Evolutionary conservation across 2,329 filamentous ascomycete species (phyloP), one percentile per base, ranked within the genome.

Genomic region (Botrytis fragariae): DNA sequence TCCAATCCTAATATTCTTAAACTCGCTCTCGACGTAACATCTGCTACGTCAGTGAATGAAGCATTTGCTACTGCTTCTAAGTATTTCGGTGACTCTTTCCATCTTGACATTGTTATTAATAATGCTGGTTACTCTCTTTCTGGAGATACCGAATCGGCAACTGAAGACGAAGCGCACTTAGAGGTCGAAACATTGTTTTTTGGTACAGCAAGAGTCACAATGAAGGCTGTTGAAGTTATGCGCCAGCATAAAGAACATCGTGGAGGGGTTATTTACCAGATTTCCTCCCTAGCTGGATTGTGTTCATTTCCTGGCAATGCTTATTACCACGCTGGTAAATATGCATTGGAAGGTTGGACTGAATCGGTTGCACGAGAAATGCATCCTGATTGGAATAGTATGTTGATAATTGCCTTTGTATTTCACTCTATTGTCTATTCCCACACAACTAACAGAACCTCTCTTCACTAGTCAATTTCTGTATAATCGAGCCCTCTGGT

Each of bases 81-180:
- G 16, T 73, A 78, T 0, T 74, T 81, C 1, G 80, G 83, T 1
- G 84, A 84, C 45, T 89, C 88, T 78, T 84, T 84, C 35, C 84
- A 86, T n/a, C 80, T 91, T 64, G 88, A 91, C 77, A 84, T 90
- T 3, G 85, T 90, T 3, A 84, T 89, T 74, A 90, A 90, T 80
- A 90, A 90, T 69, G 88, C 88, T 3, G 89, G 88, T 1, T 90
- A 89, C 73, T 85, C 86, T 18, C 81, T 88, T 4, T 79, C 81
- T 10, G 86, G 86, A 16, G 85, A 87, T 1, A 85, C 89, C 44
- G 89, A 91, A 72, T 75, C 76, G n/a, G 79, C 81, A 6, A 78
- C 78, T 7, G 80, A 82, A 20, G 76, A 77, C n/a, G 79, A 83
- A 68, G 76, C 79, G 1, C 81, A 82, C 32, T 72, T 75, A 1